These are phyloP conservation scores for Cercospora citrullina DNA, from an alignment of 2,329 filamentous ascomycete species.

Conservation along the genomic window DNA sequence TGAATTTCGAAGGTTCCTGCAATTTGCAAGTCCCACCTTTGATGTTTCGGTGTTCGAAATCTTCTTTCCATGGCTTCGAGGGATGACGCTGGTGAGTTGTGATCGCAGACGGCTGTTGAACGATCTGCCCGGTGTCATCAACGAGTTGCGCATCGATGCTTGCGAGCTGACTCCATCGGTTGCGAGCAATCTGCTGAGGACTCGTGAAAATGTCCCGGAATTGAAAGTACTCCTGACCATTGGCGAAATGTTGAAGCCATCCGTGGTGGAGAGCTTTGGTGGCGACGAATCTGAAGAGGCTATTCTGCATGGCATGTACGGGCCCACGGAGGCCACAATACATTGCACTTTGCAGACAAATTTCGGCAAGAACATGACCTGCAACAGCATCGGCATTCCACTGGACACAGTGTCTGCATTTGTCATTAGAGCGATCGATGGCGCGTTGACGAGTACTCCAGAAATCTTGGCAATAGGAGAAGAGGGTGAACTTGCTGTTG, in stretches of 20 bases:
- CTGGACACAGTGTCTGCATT: slow-evolving; percentile 80
- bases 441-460: slow-evolving; percentile 16
- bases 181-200: slow-evolving; percentile 71
- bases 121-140: slow-evolving; percentile 69
- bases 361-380: slow-evolving; percentile 58
- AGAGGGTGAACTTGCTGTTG: slow-evolving; percentile 76
- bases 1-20: slow-evolving; percentile 73
- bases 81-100: slow-evolving; percentile 70
- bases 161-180: slow-evolving; percentile 90
- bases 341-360: slow-evolving; percentile 77
- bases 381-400: slow-evolving; percentile 72
- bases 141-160: slow-evolving; percentile 69
- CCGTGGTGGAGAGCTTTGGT: slow-evolving; percentile 78
- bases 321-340: slow-evolving; percentile 87
- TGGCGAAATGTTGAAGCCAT: slow-evolving; percentile 83
- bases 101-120: slow-evolving; percentile 69
- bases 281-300: slow-evolving; percentile 54
- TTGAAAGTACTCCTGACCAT: slow-evolving; percentile 78
- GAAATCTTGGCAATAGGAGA: slow-evolving; percentile 64
- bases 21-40: slow-evolving; percentile 90
- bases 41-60: slow-evolving; percentile 95
- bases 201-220: slow-evolving; percentile 64
- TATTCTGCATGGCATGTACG: slow-evolving; percentile 90
- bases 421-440: slow-evolving; percentile 50
- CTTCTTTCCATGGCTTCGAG: slow-evolving; percentile 80